Conservation (phyloP, 495 filamentous ascomycete genomes). For the Daldinia caldariorum region DNA sequence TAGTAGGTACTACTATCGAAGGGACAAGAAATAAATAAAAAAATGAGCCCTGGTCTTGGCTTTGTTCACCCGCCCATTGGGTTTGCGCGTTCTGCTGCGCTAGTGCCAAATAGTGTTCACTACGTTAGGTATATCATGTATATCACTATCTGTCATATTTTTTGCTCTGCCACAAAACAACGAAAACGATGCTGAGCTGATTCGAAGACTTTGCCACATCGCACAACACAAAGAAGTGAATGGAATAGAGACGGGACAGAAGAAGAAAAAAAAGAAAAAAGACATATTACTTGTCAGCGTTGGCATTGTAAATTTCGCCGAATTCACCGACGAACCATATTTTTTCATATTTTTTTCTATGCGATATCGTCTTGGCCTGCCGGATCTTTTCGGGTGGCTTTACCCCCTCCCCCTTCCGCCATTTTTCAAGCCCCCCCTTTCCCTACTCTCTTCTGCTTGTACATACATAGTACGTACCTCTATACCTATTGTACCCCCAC, state of each 20-base stretch:
- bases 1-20: not conserved
- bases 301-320: slow-evolving; percentile 1
- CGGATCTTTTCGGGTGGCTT: slow-evolving; percentile 31
- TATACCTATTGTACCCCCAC: slow-evolving; percentile 22
- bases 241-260: not conserved
- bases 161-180: not conserved
- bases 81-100: slow-evolving; percentile 1
- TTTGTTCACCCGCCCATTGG: not conserved
- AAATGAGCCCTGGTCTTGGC: not conserved
- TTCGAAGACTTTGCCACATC: not conserved
- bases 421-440: slow-evolving; percentile 3
- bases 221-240: not conserved
- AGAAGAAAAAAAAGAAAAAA: not conserved
- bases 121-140: not conserved
- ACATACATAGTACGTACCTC: too few species aligned
- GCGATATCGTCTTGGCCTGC: not conserved
- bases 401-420: not conserved
- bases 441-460: not conserved
- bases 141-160: not conserved
- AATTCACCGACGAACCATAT: slow-evolving; percentile 1
- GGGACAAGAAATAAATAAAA: not conserved
- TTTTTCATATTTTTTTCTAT: slow-evolving; percentile 1
- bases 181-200: not conserved
- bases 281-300: not conserved
- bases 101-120: not conserved